Evolutionary conservation across 192 early-diverging fungal species (phyloP), one percentile per base, ranked within the genome.

Genomic region (Nowakowskiella sp.): DNA sequence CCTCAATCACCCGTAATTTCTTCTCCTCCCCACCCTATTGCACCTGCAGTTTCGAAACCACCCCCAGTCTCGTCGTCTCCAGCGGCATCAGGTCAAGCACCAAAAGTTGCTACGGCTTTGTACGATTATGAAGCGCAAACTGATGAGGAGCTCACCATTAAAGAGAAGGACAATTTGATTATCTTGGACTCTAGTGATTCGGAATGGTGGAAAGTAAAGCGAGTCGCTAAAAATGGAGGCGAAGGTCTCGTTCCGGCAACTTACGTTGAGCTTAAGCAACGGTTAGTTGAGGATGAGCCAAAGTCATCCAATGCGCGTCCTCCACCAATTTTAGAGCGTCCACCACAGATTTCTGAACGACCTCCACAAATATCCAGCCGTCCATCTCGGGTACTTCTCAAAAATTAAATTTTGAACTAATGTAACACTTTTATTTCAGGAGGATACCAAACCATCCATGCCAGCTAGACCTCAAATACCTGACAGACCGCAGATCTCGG

Each of bases 141-240:
- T 46, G 82, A 78, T 32, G 93, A 93, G 52, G 91, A 97, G 70
- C 65, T 98, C 28, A 61, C 73, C 26, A 82, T 98, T 50, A 67
- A 76, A 24, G 92, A 98, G 63, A 85, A 88, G 67, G 88, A 93
- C 60, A 72, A 89, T 39, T 58, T 98, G 29, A 82, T 93, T 65
- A 76, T 94, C 48, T 50, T 94, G 25, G 88, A 92, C 55, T 82
- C 82, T 60, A 80, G 83, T 43, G 94, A 94, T 78, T 76, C 83
- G 9, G 90, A 94, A 58, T 98, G 95, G 95, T 87, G 85, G 74
- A 75, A 76, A 46, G 91, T 91, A 5, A 80, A 88, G 47, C 65
- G 83, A 46, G 87, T 92, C 58, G 73, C 62, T 0, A 48, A 68
- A 21, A 46, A 61, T n/a, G 71, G 70, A 3, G 19, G 70, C 24